Conservation (phyloP, 176 grass and related monocot species). For the Bromus sterilis region DNA sequence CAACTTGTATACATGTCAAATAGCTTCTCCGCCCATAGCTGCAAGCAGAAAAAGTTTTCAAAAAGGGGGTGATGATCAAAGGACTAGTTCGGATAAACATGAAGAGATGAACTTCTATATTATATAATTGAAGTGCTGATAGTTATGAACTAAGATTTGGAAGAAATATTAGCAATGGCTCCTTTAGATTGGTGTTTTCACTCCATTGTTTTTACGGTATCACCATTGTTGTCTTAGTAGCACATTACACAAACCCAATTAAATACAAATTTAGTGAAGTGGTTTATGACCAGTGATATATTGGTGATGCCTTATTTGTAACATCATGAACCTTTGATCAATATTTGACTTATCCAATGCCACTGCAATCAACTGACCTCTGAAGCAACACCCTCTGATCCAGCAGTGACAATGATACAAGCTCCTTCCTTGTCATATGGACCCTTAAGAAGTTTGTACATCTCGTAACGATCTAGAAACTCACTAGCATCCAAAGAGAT, state of each 20-base stretch:
- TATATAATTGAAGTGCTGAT: not conserved
- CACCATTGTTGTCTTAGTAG: not conserved
- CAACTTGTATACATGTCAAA: conserved; percentile 80
- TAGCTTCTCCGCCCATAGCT: conserved; percentile 79
- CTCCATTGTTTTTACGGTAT: not conserved
- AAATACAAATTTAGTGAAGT: not conserved
- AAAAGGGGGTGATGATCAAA: not conserved
- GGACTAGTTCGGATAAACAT: not conserved
- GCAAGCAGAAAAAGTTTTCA: not conserved
- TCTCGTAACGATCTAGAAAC: conserved; percentile 73
- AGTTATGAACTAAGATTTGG: not conserved
- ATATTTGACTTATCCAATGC: not conserved
- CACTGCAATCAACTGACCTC: conserved; percentile 39
- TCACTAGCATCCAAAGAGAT: conserved; percentile 65
- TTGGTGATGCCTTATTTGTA: not conserved
- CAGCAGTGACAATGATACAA: conserved; percentile 65
- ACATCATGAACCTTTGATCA: not conserved
- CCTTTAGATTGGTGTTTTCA: not conserved
- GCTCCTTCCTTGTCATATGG: conserved; percentile 89
- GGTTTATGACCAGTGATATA: not conserved
- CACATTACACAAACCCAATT: not conserved
- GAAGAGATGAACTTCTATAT: not conserved
- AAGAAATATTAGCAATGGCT: not conserved
- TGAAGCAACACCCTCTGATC: conserved; percentile 54
- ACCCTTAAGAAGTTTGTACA: conserved; percentile 70